phyloP scores from a whole-genome alignment of 2,329 filamentous ascomycete species.

The Fusarium sp. region DNA sequence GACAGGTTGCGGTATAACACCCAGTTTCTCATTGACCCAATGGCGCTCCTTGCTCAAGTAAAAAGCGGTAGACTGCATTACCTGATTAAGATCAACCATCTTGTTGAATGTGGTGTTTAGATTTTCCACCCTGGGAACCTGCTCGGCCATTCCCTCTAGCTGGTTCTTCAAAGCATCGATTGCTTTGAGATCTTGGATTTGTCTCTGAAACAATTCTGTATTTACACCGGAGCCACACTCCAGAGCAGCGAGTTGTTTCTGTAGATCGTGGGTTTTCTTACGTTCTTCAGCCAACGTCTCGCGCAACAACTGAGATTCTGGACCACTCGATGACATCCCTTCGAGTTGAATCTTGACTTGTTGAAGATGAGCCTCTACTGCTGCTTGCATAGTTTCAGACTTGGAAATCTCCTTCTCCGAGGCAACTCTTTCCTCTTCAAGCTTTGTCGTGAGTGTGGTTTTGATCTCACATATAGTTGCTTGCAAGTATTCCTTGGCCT shows the following conservation, averaged over 20 bases:
- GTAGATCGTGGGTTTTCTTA: slow-evolving; percentile 11
- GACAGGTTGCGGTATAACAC: neutral
- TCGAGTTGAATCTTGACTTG: slow-evolving; percentile 32
- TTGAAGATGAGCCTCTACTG: slow-evolving; percentile 34
- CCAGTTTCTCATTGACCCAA: slow-evolving; percentile 44
- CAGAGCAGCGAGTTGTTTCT: slow-evolving; percentile 32
- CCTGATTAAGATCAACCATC: slow-evolving; percentile 41
- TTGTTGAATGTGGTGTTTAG: slow-evolving; percentile 40
- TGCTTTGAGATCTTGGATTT: slow-evolving; percentile 42
- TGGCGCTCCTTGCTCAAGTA: slow-evolving; percentile 43
- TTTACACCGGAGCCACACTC: slow-evolving; percentile 34
- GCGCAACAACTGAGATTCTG: slow-evolving; percentile 1
- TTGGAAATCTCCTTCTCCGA: slow-evolving; percentile 27
- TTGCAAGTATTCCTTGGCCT: slow-evolving; percentile 27
- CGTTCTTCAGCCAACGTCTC: slow-evolving; percentile 22
- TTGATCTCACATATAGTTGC: slow-evolving; percentile 30
- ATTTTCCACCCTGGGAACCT: slow-evolving; percentile 39
- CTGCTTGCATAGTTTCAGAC: slow-evolving; percentile 17
- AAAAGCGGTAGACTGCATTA: slow-evolving; percentile 43
- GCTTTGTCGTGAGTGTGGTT: slow-evolving; percentile 31
- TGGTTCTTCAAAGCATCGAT: slow-evolving; percentile 40
- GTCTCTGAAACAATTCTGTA: slow-evolving; percentile 36
- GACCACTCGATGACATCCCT: neutral
- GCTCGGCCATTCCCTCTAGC: slow-evolving; percentile 36
- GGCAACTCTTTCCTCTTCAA: slow-evolving; percentile 34